Evolutionary conservation across 2,329 filamentous ascomycete species (phyloP).

Genomic region (Cordyceps javanica): DNA sequence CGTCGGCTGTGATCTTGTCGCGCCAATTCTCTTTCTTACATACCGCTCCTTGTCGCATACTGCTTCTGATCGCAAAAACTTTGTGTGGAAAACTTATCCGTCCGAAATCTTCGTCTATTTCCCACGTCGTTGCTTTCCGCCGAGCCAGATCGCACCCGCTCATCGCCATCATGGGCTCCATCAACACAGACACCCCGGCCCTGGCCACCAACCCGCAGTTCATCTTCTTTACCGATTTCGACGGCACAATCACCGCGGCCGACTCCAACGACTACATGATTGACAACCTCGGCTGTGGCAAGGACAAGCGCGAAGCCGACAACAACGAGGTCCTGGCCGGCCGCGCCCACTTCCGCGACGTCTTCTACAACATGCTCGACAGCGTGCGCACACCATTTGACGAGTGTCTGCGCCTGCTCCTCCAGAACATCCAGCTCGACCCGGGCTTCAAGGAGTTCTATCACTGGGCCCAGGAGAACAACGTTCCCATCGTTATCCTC

Average conservation of each 20-base stretch:
- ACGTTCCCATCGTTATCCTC: constrained; percentile 87
- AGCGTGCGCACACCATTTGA: constrained; percentile 74
- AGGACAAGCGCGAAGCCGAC: constrained; percentile 59
- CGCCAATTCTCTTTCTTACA: neutral
- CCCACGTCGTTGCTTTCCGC: neutral
- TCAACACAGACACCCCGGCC: constrained; percentile 44
- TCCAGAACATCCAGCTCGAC: constrained; percentile 81
- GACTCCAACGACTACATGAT: constrained; percentile 69
- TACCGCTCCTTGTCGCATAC: neutral
- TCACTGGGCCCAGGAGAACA: constrained; percentile 70
- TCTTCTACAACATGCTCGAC: constrained; percentile 89
- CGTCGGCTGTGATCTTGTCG: neutral
- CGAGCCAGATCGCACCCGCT: neutral
- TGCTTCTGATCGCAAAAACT: neutral
- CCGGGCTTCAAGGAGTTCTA: constrained; percentile 85
- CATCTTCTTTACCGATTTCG: constrained; percentile 99
- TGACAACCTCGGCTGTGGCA: constrained; percentile 84
- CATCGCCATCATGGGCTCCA: constrained; percentile 35
- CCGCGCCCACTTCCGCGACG: constrained; percentile 70
- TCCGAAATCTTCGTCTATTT: neutral
- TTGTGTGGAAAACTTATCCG: neutral
- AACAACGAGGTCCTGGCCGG: constrained; percentile 73
- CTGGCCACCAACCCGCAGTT: constrained; percentile 69
- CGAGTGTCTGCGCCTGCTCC: constrained; percentile 72
- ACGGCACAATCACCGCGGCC: constrained; percentile 81